phyloP scores from a whole-genome alignment of 2,329 filamentous ascomycete species.

The Celoporthe dispersa region DNA sequence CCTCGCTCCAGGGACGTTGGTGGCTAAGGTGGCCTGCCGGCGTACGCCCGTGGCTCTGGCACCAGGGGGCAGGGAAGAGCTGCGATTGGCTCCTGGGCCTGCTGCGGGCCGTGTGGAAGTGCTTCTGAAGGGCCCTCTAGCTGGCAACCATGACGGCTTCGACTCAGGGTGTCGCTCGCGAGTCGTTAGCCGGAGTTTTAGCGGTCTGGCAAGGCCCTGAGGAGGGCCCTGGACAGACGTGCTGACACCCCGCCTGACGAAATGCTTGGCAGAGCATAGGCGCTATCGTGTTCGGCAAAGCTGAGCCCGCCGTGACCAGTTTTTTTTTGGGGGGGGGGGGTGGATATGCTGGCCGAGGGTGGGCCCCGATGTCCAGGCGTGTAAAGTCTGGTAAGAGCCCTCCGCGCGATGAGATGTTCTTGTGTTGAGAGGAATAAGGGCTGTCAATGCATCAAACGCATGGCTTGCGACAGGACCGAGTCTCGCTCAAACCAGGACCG shows the following conservation, averaged over 20 bases:
- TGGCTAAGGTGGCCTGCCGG: not conserved
- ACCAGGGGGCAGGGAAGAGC: constrained; percentile 12
- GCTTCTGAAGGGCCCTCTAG: not conserved
- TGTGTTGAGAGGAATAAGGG: not conserved
- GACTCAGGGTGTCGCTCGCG: not conserved
- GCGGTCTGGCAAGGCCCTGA: not conserved
- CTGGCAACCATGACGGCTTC: constrained; percentile 5
- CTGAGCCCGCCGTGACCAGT: not conserved
- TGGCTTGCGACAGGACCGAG: not conserved
- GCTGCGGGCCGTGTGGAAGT: not conserved
- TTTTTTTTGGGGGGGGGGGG: not conserved
- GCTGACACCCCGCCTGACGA: constrained; percentile 5
- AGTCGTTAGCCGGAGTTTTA: not conserved
- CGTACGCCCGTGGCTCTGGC: not conserved
- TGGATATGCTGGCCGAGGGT: not conserved
- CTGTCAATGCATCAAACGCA: constrained; percentile 1
- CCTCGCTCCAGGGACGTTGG: constrained; percentile 12
- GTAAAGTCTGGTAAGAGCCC: not conserved
- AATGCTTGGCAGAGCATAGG: constrained; percentile 6
- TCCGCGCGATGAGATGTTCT: not conserved
- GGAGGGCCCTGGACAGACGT: not conserved
- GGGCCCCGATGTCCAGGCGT: not conserved
- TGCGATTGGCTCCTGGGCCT: constrained; percentile 13
- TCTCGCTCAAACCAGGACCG: not conserved
- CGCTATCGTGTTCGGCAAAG: not conserved